Evolutionary conservation across 1,139 yeast genomes (phyloP), one percentile per base, ranked within the genome.

Genomic region (Pichia sp.): DNA sequence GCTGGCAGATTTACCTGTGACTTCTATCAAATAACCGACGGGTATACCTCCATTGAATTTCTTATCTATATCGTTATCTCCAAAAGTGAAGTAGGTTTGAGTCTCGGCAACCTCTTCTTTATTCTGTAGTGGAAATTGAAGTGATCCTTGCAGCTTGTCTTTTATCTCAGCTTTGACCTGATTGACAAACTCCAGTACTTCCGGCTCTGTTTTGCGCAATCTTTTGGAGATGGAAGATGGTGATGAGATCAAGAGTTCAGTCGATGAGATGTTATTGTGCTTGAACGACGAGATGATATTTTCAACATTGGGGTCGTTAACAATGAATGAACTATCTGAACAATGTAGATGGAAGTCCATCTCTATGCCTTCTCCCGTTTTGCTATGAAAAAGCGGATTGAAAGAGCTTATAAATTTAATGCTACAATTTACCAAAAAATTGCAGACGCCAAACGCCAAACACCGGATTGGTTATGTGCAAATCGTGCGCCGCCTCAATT

Each of bases 1-100:
- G 3, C 83, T 71, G 0, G 94, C 85, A 41, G 93, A 77, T 27
- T 80, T 83, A 0, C 97, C 97, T 47, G 77, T 78, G 3, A 88
- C 55, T 58, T 88, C 97, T 0, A 93, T 81, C 3, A 88, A 59
- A 29, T 72, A 67, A 3, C 87, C 80, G 1, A 72, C 48, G 0
- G 72, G 74, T 4, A 87, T 66, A 0, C 96, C 96, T 16, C 57
- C 57, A 21, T 72, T 69, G 13, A 87, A 56, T 3, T 64, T 50
- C 9, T 48, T 49, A 55, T 87, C 96, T 1, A 88, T 48, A 3
- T 50, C 48, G 0, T 58, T 56, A 44, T 79, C 73, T 0, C 94
- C 94, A 0, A 91, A 76, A 1, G 79, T 63, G 42, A 82, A 62
- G 2, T 32, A 32, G 13, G 22, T 22, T 2, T 32, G 29, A 3